phyloP scores from a whole-genome alignment of 1,284 basidiomycete genomes.

The Hymenochaete sp. region DNA sequence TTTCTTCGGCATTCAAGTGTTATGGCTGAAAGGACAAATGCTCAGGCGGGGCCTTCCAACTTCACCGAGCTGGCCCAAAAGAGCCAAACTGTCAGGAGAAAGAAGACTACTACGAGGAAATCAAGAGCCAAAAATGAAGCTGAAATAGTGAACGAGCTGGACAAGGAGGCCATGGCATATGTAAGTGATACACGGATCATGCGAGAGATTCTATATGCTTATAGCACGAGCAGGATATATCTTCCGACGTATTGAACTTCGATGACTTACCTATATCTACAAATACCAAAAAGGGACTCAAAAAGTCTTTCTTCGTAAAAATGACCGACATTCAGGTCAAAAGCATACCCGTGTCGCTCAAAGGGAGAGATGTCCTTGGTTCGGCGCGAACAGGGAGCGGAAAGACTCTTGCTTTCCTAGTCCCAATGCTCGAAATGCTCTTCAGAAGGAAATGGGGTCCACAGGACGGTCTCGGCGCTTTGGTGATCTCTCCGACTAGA shows the following conservation, averaged over 20 bases:
- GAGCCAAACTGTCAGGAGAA: slow-evolving; percentile 3
- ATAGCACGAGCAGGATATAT: slow-evolving; percentile 33
- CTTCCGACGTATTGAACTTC: slow-evolving; percentile 44
- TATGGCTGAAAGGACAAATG: slow-evolving; percentile 10
- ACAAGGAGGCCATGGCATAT: slow-evolving; percentile 44
- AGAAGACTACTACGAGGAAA: neutral
- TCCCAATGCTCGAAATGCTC: slow-evolving; percentile 70
- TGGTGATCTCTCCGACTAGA: slow-evolving; percentile 92
- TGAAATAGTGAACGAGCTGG: slow-evolving; percentile 46
- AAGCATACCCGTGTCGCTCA: slow-evolving; percentile 55
- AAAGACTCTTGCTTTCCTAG: slow-evolving; percentile 77
- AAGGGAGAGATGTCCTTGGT: slow-evolving; percentile 65
- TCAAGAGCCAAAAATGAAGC: slow-evolving; percentile 31
- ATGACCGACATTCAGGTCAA: slow-evolving; percentile 79
- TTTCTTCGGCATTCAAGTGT: too few species aligned
- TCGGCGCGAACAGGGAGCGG: slow-evolving; percentile 77
- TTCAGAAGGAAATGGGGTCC: slow-evolving; percentile 74
- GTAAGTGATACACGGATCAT: slow-evolving; percentile 34
- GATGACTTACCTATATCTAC: slow-evolving; percentile 63
- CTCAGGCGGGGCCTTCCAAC: slow-evolving; percentile 15
- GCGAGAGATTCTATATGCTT: slow-evolving; percentile 20
- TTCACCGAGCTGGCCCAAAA: neutral
- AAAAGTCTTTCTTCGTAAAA: slow-evolving; percentile 75
- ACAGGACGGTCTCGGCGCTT: slow-evolving; percentile 80
- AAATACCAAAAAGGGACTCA: slow-evolving; percentile 67